These are phyloP conservation scores for Globisporangium solare DNA, from an alignment of 352 stramenopile genomes.

Conservation along the genomic window DNA sequence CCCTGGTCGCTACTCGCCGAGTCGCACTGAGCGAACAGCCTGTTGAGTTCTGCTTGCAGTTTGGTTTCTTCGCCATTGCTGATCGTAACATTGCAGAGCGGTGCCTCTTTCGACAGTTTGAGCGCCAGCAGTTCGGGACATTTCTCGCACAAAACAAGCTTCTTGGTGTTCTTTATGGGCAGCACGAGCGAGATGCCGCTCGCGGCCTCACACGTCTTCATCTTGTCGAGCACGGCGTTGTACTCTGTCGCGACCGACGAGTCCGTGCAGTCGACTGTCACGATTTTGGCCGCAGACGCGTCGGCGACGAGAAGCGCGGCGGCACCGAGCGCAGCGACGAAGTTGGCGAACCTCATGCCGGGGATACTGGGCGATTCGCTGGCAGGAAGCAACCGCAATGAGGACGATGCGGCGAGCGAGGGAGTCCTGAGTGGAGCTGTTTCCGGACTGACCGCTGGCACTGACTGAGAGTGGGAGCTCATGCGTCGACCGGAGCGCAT, in stretches of 20 bases:
- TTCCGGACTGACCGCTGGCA: too few species aligned
- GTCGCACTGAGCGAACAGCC: neutral
- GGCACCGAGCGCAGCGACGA: neutral
- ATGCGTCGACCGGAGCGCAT: too few species aligned
- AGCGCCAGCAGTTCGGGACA: neutral
- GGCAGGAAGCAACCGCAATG: too few species aligned
- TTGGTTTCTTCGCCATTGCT: neutral
- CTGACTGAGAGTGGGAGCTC: too few species aligned
- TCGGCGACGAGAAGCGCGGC: neutral
- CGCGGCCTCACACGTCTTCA: neutral
- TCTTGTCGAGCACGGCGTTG: neutral
- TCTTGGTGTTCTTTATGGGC: constrained; percentile 1
- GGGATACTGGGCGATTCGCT: too few species aligned
- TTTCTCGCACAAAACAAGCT: neutral
- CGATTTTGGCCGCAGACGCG: neutral
- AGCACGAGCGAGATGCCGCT: constrained; percentile 2
- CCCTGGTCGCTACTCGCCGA: too few species aligned
- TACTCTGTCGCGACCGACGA: neutral
- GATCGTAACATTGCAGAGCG: neutral
- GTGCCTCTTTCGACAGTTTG: neutral
- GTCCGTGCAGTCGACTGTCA: neutral
- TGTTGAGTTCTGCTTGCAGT: neutral
- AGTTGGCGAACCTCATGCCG: too few species aligned
- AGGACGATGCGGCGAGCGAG: too few species aligned
- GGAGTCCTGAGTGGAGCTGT: too few species aligned